Base-by-base conservation (phyloP, 169 alveolate species). In the Babesia gibsoni region DNA sequence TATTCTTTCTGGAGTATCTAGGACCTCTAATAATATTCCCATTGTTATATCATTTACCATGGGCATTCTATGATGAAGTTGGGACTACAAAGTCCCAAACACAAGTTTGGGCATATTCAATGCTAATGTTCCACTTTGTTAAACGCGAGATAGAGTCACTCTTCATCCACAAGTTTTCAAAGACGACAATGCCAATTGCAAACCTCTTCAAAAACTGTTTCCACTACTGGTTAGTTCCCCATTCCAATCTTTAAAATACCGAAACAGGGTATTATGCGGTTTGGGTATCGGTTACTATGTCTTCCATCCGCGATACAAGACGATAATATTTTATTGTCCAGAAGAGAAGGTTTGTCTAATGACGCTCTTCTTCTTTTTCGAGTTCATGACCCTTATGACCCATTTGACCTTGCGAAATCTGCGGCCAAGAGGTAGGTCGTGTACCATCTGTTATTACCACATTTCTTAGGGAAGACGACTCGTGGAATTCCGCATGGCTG, bases 1-100 rank as follows among this genome's bases (percentile, higher is more conserved):
- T 96, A 23, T 96, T 93, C 79, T 92, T 94, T 56, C 83, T 96
- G 54, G 99, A 97, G 86, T 98, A 98, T 82, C 82, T 95, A 35
- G 99, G 99, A 8, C 99, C 99, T 9, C 84, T 96, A 52, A 32
- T 95, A n/a, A 96, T 98, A 30, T 90, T 95, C 35, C 96, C 97
- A 0, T 36, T 92, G 50, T 88, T 97, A 58, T 96, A 94, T 83
- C 90, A 83, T 59, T 91, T 94, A 67, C 87, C 87, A 12, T 25
- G 75, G 22, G 4, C 46, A 27, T 78, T 78, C 59, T 78, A 78
- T 41, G 39, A 39, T 16, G 0, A 23, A 14, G 30, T 30, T 45
- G 8, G 20, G 9, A 6, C 20, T 36, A 39, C 53, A n/a, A 68
- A 52, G 39, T 23, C 43, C 53, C 14, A 23, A 74, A 39, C 64